Base-by-base conservation (phyloP, 2,329 filamentous ascomycete species). In the Ilyonectria robusta region DNA sequence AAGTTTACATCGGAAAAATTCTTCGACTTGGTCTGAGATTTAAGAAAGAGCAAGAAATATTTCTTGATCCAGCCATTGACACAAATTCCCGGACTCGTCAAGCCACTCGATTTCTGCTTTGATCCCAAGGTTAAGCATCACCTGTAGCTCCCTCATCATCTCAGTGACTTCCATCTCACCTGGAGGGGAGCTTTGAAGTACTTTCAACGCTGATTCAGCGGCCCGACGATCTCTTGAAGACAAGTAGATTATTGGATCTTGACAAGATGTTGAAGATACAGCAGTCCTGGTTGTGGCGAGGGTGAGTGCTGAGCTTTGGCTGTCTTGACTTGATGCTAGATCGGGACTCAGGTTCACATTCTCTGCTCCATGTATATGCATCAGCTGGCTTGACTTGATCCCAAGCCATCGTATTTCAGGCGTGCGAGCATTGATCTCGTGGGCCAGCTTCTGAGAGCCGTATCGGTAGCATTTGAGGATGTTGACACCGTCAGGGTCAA, bases 61-160 rank as follows among this genome's bases (percentile, higher is more conserved):
- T 56, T 81, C 79, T 2, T 69, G 59, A 55, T 89, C 83, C 4
- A 90, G 76, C 87, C 88, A 90, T 0, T 70, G 37, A 0, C 81
- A 78, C 6, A 90, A 72, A 55, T 86, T 81, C 0, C 88, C 87
- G 9, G 80, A 81, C 4, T 87, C 82, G 61, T 93, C 90, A 7
- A 93, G 79, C 19, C 90, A 86, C 74, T 96, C 92, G 57, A 95
- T 93, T 76, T 96, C 93, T 0, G 91, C 92, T 75, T 95, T 96
- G 54, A 90, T 73, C 59, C 92, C 92, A 57, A 95, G 81, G 81
- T 93, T 86, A 21, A 95, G 80, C 92, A 95, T 94, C 1, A 85
- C 72, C 74, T 94, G 93, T 17, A 95, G 72, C 72, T 94, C 91
- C 3, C 79, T 79, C 33, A 81, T 80, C 68, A 88, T 81, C 7